These are phyloP conservation scores for Tylopilus sp. DNA, from an alignment of 768 basidiomycete genomes.

Conservation along the genomic window DNA sequence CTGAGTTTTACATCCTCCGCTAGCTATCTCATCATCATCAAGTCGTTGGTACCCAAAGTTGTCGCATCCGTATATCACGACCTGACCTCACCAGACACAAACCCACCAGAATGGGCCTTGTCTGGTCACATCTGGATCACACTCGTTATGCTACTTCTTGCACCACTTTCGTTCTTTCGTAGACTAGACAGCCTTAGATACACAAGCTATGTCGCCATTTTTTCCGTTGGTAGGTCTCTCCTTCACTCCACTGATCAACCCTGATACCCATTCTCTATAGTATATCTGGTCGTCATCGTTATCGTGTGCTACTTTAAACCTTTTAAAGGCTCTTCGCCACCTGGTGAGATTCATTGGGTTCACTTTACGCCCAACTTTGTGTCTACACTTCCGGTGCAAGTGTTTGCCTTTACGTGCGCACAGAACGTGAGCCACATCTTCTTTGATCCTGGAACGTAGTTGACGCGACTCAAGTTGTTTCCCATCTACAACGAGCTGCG, in stretches of 20 bases:
- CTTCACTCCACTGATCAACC: not conserved
- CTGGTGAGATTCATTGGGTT: constrained; percentile 67
- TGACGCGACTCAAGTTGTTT: constrained; percentile 61
- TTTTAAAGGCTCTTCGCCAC: constrained; percentile 54
- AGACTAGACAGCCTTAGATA: constrained; percentile 83
- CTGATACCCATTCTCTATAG: constrained; percentile 35
- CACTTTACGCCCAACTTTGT: constrained; percentile 77
- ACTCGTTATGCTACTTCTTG: constrained; percentile 69
- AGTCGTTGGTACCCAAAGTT: constrained; percentile 91
- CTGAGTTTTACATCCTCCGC: not conserved
- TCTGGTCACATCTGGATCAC: constrained; percentile 82
- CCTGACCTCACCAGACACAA: constrained; percentile 56
- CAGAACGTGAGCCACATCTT: constrained; percentile 67
- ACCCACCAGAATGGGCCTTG: constrained; percentile 73
- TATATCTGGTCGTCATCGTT: constrained; percentile 77
- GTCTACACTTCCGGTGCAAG: constrained; percentile 88
- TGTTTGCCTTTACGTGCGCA: constrained; percentile 89
- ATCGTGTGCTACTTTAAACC: constrained; percentile 77
- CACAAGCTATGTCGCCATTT: constrained; percentile 88
- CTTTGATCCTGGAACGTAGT: not conserved
- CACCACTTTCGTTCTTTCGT: constrained; percentile 81
- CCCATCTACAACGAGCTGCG: constrained; percentile 91
- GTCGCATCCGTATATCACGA: constrained; percentile 80
- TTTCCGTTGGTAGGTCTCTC: constrained; percentile 71
- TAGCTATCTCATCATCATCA: constrained; percentile 89